A percentile compares a stretch with the other conserved stretches of the same genome.
phyloP scores from a whole-genome alignment of 2,329 filamentous ascomycete genomes.

The Alternaria infectoria region DNA sequence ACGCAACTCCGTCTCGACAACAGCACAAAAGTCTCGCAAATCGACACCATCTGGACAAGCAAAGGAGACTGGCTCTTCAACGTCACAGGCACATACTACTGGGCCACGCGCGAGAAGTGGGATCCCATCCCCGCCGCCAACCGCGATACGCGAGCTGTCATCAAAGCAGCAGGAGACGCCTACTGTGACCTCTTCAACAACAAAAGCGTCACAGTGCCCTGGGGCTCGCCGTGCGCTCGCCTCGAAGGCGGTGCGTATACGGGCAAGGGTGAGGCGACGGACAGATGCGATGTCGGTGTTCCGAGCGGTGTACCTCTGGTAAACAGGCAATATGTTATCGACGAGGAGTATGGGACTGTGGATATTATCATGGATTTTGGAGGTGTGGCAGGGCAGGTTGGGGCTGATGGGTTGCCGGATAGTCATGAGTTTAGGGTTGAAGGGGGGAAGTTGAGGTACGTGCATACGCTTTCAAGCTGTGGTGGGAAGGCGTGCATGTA shows the following conservation, averaged over 20 bases:
- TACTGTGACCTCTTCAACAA: conserved; percentile 38
- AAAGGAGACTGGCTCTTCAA: conserved; percentile 44
- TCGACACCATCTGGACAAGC: conserved; percentile 36
- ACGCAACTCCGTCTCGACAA: conserved; percentile 35
- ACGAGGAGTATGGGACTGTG: conserved; percentile 40
- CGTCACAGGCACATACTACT: conserved; percentile 35
- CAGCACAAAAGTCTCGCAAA: conserved; percentile 25
- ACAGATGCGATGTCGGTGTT: conserved; percentile 37
- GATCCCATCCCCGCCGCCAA: conserved; percentile 21
- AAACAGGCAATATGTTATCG: conserved; percentile 39
- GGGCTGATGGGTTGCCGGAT: conserved; percentile 34
- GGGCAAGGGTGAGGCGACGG: conserved; percentile 28
- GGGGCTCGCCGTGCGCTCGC: conserved; percentile 36
- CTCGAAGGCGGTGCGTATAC: conserved; percentile 39
- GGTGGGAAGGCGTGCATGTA: conserved; percentile 34
- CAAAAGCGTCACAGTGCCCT: conserved; percentile 34
- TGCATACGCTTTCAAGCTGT: conserved; percentile 38
- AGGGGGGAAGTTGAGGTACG: conserved; percentile 37
- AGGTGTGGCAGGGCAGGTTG: conserved; percentile 16
- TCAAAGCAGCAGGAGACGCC: conserved; percentile 37
- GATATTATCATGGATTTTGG: conserved; percentile 41
- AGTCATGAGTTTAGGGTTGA: conserved; percentile 43
- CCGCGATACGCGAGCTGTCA: conserved; percentile 26
- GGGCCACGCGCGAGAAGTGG: conserved; percentile 35
- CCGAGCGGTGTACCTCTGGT: conserved; percentile 35